phyloP scores from a whole-genome alignment of 257 asterid genomes.

The Linaria vulgaris region DNA sequence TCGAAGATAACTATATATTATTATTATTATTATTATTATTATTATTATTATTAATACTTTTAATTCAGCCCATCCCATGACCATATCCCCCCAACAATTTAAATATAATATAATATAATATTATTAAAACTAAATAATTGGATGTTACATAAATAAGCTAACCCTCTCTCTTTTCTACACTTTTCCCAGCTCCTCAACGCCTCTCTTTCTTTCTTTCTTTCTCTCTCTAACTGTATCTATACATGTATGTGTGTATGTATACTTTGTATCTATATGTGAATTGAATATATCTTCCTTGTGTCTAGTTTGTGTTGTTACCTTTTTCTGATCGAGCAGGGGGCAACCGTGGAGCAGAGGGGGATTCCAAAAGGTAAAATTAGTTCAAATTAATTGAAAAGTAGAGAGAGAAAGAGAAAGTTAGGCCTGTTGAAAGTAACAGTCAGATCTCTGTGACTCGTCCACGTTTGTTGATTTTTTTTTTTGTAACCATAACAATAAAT shows the following conservation, averaged over 20 bases:
- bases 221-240: conserved; percentile 28
- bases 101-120: neutral
- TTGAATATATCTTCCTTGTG: conserved; percentile 39
- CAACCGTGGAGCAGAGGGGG: conserved; percentile 15
- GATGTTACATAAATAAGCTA: too few relatives aligned
- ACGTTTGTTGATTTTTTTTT: conserved; percentile 15
- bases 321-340: too few relatives aligned
- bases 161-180: conserved; percentile 2
- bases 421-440: conserved; percentile 5
- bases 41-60: too few relatives aligned
- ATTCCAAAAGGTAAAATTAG: conserved; percentile 33
- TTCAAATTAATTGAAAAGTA: too few relatives aligned
- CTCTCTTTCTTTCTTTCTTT: conserved; percentile 27
- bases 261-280: neutral
- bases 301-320: too few relatives aligned
- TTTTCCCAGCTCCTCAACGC: conserved; percentile 43
- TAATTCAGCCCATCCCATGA: neutral
- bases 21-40: too few relatives aligned
- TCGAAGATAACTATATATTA: neutral
- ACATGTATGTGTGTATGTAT: neutral
- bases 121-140: too few relatives aligned
- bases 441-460: conserved; percentile 18
- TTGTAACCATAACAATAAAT: neutral
- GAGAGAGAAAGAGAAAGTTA: conserved; percentile 29
- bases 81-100: neutral